A percentile compares a stretch with the other conserved stretches of the same genome.
phyloP scores from a whole-genome alignment of 768 basidiomycete species.

The Lactarius evosmus region DNA sequence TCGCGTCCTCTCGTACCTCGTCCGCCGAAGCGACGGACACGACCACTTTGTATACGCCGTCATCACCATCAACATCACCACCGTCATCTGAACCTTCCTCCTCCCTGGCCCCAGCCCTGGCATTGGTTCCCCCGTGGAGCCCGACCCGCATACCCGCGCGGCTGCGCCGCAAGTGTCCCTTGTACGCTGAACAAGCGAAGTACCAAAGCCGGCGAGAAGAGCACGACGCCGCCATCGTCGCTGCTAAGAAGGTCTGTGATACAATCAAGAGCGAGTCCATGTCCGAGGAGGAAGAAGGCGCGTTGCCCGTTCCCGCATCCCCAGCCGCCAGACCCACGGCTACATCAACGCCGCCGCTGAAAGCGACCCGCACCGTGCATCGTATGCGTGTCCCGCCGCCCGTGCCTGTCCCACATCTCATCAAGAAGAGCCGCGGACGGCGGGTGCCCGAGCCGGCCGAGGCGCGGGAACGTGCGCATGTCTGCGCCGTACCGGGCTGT shows the following conservation, averaged over 20 bases:
- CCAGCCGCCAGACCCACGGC: background rate
- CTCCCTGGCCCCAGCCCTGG: background rate
- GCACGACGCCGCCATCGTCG: background rate
- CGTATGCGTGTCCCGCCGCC: conserved; percentile 38
- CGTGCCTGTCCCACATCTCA: conserved; percentile 71
- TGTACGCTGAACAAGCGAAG: background rate
- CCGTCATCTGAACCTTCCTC: background rate
- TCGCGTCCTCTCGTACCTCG: conserved; percentile 15
- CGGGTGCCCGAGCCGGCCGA: conserved; percentile 50
- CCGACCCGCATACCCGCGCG: conserved; percentile 20
- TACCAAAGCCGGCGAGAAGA: background rate
- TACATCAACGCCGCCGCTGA: background rate
- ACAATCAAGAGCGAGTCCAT: background rate
- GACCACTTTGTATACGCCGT: background rate
- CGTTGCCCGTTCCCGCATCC: background rate
- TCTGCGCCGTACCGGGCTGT: conserved; percentile 68
- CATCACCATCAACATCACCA: background rate
- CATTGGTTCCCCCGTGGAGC: conserved; percentile 2
- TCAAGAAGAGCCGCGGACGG: conserved; percentile 75
- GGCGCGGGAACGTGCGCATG: conserved; percentile 47
- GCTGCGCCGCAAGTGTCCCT: conserved; percentile 20
- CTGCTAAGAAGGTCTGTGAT: background rate
- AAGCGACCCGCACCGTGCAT: background rate
- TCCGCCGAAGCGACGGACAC: conserved; percentile 12
- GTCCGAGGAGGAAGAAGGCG: background rate